Conservation (phyloP, 768 basidiomycete genomes). For the Sistotremastrum niveocremeum region DNA sequence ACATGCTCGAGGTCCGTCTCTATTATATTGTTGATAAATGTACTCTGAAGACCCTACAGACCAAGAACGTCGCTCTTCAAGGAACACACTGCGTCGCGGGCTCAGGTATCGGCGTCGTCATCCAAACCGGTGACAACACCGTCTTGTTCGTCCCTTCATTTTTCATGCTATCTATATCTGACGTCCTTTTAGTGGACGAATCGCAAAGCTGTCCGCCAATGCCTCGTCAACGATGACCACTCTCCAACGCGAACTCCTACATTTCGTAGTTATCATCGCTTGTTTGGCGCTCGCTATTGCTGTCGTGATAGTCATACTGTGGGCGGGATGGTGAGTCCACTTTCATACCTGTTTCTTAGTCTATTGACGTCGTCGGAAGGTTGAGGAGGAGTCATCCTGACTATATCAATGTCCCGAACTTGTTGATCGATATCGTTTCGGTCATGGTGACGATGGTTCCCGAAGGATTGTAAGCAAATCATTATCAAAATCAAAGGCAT, state of each 20-base stretch:
- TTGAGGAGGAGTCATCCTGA: constrained; percentile 24
- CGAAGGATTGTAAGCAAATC: neutral
- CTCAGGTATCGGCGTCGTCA: constrained; percentile 26
- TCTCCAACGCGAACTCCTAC: constrained; percentile 33
- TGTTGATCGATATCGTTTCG: constrained; percentile 45
- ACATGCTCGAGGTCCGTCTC: constrained; percentile 22
- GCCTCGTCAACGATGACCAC: constrained; percentile 33
- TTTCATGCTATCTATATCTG: no score
- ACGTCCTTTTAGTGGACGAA: constrained; percentile 21
- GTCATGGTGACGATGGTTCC: constrained; percentile 27
- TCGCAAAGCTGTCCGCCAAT: constrained; percentile 38
- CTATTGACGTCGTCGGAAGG: constrained; percentile 15
- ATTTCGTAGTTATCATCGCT: constrained; percentile 40
- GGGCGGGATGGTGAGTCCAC: constrained; percentile 28
- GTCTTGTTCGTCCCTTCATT: constrained; percentile 18
- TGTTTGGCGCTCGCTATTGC: constrained; percentile 25
- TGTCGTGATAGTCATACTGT: constrained; percentile 27
- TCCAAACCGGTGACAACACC: constrained; percentile 30
- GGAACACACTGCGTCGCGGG: constrained; percentile 31
- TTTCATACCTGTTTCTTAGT: neutral
- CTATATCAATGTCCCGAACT: constrained; percentile 34
- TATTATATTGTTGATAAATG: no score
- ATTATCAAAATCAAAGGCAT: neutral
- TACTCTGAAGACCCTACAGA: constrained; percentile 1
- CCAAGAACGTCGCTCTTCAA: constrained; percentile 34